Base-by-base conservation (phyloP, 495 filamentous ascomycete species). In the Neurospora sp. region DNA sequence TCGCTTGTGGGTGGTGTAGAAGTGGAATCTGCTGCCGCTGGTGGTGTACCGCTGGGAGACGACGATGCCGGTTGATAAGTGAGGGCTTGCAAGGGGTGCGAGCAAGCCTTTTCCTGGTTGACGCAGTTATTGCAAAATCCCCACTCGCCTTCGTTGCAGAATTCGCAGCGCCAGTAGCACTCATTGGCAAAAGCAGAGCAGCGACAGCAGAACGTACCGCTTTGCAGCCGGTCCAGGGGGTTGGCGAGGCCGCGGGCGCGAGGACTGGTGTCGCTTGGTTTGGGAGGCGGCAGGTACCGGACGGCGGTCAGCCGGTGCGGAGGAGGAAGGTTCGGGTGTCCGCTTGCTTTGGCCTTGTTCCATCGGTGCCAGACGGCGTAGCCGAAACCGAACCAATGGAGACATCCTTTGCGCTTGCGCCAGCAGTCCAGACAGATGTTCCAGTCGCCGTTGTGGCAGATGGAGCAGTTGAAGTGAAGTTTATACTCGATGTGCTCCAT, bases 71-170 rank as follows among this genome's bases (percentile, higher is more conserved):
- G 71, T 34, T 77, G 74, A 71, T 86, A 86, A 8, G 81, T 78
- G 13, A 94, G 82, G 4, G 94, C 92, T 2, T 95, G 83, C 0
- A 97, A 83, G 0, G 90, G 83, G 77, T 97, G 94, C 0, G 89
- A 92, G 82, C 94, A 97, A 75, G 88, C 90, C 59, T 85, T 85
- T 15, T 90, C 92, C 80, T 89, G 89, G 66, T 92, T 93, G 37
- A 97, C 92, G 78, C 94, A 97, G 72, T 81, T 78, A 73, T 91
- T 91, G 82, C 94, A 97, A 77, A 92, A 97, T 1, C 94, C 94
- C 94, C 94, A 97, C 77, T 94, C 93, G 36, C 92, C 94, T 71
- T 94, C 90, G 76, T 97, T 96, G 81, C 94, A 97, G 43, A 84
- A 76, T 71, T 89, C 88, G 80, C 94, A 97, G 73, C 91, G 88